phyloP scores from a whole-genome alignment of 306 rosid genomes.

The Glycine latifolia region DNA sequence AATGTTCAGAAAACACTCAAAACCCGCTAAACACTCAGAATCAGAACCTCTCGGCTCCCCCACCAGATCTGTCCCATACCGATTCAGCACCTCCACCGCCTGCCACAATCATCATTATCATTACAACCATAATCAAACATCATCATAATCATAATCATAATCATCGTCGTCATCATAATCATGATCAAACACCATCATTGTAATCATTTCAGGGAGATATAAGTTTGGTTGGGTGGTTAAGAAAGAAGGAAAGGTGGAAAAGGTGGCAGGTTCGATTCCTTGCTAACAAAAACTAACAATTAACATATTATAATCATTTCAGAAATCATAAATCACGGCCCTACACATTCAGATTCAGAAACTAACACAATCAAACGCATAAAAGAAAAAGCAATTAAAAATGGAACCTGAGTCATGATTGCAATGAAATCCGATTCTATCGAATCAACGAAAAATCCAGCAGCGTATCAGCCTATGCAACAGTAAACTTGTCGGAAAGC shows the following conservation, averaged over 20 bases:
- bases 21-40: slow-evolving; percentile 66
- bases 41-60: slow-evolving; percentile 65
- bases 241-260: too few relatives aligned
- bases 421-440: slow-evolving; percentile 38
- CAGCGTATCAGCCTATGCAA: slow-evolving; percentile 31
- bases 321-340: neutral
- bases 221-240: too few relatives aligned
- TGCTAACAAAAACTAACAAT: too few relatives aligned
- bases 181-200: too few relatives aligned
- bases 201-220: too few relatives aligned
- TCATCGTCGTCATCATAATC: too few relatives aligned
- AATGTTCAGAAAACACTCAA: slow-evolving; percentile 84
- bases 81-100: slow-evolving; percentile 52
- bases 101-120: slow-evolving; percentile 19
- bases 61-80: slow-evolving; percentile 65
- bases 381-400: neutral
- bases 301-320: neutral
- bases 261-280: too few relatives aligned
- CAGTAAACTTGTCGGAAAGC: slow-evolving; percentile 34
- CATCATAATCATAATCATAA: neutral
- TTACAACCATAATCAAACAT: neutral
- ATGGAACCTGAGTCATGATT: slow-evolving; percentile 56
- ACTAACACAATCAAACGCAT: slow-evolving; percentile 13
- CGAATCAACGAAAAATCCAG: slow-evolving; percentile 13
- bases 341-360: slow-evolving; percentile 31